phyloP scores from a whole-genome alignment of 495 filamentous ascomycete species.

The Pseudoneurospora amorphoporcata region DNA sequence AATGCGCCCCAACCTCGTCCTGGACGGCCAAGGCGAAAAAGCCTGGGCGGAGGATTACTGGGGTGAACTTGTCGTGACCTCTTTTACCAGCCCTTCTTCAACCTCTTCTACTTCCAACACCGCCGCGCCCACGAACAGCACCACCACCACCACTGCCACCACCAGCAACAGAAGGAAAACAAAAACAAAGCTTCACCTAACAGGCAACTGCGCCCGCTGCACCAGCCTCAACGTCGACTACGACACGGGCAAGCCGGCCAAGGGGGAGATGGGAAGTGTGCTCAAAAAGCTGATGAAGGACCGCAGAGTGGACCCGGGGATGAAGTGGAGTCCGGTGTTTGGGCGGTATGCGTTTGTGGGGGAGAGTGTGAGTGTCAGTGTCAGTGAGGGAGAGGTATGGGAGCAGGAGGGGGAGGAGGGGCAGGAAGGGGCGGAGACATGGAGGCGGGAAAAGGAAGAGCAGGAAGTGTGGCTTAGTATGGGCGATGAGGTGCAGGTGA shows the following conservation, averaged over 20 bases:
- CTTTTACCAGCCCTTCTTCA: too few relatives aligned
- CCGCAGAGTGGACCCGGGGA: constrained; percentile 63
- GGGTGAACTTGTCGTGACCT: constrained; percentile 51
- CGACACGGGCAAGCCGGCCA: constrained; percentile 54
- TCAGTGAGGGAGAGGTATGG: constrained; percentile 51
- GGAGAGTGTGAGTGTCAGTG: constrained; percentile 11
- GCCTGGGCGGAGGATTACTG: constrained; percentile 85
- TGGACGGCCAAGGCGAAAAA: constrained; percentile 43
- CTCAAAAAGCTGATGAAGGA: constrained; percentile 72
- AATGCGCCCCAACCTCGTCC: constrained; percentile 77
- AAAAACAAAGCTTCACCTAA: constrained; percentile 42
- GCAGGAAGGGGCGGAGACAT: too few relatives aligned
- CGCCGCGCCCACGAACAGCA: constrained; percentile 9
- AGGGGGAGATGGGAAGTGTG: constrained; percentile 52
- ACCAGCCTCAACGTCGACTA: constrained; percentile 76
- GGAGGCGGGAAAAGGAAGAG: too few relatives aligned
- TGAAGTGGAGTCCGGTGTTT: constrained; percentile 71
- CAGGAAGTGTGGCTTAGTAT: constrained; percentile 27
- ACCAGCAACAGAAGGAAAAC: constrained; percentile 20
- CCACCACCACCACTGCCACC: too few relatives aligned
- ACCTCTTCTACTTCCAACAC: neutral
- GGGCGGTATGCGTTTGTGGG: constrained; percentile 67
- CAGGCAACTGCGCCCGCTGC: constrained; percentile 76
- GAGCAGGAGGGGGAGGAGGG: constrained; percentile 52
- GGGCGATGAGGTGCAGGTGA: constrained; percentile 61